Conservation (phyloP, 371 early-diverging fungal genomes). For the Mortierella polycephala region DNA sequence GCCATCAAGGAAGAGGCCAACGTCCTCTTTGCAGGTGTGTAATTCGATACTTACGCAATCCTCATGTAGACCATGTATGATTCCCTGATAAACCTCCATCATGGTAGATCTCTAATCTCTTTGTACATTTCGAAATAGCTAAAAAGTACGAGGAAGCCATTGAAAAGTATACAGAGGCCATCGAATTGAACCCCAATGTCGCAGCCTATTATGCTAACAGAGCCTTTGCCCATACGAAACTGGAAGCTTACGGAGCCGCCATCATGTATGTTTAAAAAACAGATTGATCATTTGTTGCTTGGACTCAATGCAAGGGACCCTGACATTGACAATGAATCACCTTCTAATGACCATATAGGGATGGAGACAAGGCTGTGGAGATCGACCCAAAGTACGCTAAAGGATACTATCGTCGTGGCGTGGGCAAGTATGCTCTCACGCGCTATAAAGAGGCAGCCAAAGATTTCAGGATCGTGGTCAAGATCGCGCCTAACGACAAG, state of each 20-base stretch:
- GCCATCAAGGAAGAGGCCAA: conserved; percentile 83
- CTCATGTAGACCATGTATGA: not conserved
- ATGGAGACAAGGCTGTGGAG: conserved; percentile 87
- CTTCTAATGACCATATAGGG: conserved; percentile 56
- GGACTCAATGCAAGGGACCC: not conserved
- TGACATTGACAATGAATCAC: not conserved
- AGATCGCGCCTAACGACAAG: conserved; percentile 74
- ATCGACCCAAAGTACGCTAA: conserved; percentile 89
- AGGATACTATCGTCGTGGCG: conserved; percentile 60
- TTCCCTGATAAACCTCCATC: not conserved
- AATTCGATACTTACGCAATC: not conserved
- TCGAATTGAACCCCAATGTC: conserved; percentile 82
- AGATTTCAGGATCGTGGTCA: conserved; percentile 61
- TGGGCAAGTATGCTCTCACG: conserved; percentile 48
- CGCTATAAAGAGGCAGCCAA: conserved; percentile 53
- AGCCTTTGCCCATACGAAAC: conserved; percentile 87
- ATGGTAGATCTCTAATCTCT: not conserved
- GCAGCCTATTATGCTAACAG: conserved; percentile 93
- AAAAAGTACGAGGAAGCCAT: conserved; percentile 87
- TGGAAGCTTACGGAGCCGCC: conserved; percentile 93
- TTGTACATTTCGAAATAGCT: conserved; percentile 42
- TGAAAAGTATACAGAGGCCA: conserved; percentile 86
- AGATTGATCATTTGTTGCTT: not conserved
- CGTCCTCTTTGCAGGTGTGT: conserved; percentile 73
- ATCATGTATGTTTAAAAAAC: conserved; percentile 63